Percentiles rank a stretch among this genome's conserved stretches.
These are phyloP conservation scores for Penicillium manginii DNA, from an alignment of 495 filamentous ascomycete species.

Conservation along the genomic window DNA sequence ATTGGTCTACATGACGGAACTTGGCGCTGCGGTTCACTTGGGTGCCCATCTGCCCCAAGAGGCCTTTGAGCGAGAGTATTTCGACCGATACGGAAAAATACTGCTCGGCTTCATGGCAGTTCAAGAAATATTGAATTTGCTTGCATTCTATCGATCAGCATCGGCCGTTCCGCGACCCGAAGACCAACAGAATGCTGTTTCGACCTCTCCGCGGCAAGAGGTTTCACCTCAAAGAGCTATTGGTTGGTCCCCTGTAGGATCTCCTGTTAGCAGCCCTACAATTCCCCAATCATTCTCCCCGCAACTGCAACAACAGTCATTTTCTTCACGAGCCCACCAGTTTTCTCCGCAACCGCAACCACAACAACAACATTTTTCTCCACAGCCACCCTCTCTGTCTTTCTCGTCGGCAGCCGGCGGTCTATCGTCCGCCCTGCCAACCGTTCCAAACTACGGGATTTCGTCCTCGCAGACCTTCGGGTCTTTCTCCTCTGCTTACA, in stretches of 20 bases:
- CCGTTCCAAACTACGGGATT: constrained; percentile 29
- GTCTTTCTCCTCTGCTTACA: constrained; percentile 12
- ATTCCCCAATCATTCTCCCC: constrained; percentile 25
- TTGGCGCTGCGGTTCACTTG: constrained; percentile 42
- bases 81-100: constrained; percentile 47
- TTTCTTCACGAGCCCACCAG: constrained; percentile 18
- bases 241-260: constrained; percentile 19
- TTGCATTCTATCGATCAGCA: constrained; percentile 28
- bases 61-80: constrained; percentile 40
- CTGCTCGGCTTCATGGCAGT: constrained; percentile 47
- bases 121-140: constrained; percentile 40
- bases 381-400: constrained; percentile 28
- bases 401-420: constrained; percentile 32
- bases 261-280: constrained; percentile 19
- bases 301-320: background rate
- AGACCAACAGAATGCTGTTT: constrained; percentile 7
- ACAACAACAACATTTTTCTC: constrained; percentile 21
- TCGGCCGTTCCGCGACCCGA: constrained; percentile 3
- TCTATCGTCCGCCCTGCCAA: constrained; percentile 35
- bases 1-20: constrained; percentile 47
- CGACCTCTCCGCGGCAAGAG: constrained; percentile 7
- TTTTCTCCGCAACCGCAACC: constrained; percentile 22
- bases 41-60: constrained; percentile 42
- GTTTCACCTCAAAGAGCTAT: constrained; percentile 12
- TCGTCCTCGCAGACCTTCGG: constrained; percentile 21